Base-by-base conservation (phyloP, 2,329 filamentous ascomycete genomes). In the Penicillium sclerotigenum region DNA sequence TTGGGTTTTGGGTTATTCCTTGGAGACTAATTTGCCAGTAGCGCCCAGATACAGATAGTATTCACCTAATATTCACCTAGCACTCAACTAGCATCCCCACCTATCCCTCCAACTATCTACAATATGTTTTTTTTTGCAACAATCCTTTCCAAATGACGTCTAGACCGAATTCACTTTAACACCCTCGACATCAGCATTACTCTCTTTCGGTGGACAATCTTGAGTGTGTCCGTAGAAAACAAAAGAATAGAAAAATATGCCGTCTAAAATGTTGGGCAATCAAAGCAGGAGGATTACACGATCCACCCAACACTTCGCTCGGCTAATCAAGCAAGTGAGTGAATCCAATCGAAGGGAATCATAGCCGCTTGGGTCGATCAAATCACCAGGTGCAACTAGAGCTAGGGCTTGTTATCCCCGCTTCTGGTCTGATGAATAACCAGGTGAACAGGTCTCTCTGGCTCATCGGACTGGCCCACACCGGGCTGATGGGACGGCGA, bases 361-460 rank as follows among this genome's bases (percentile, higher is more conserved):
- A 24, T 22, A n/a, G 42, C 43, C 14, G 29, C 20, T 20, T 33
- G 14, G 9, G 13, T 33, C 14, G 3, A 13, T 46, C 43, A 22
- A 11, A 33, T 46, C 20, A 13, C 14, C 9, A 34, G 7, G 20
- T 24, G 18, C 14, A 48, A 22, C 13, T 29, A 49, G n/a, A 16
- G 6, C 36, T 42, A 22, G 1, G n/a, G 18, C 10, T 51, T 45
- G 10, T 20, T 10, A 6, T 51, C 29, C 29, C n/a, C 46, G 2
- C 28, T 22, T 18, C 10, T 14, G 5, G 22, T 34, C 36, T 60
- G 62, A 40, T 62, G 57, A 37, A 50, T 34, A n/a, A 71, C 42
- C 47, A 73, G 45, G 20, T 67, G 66, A 11, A 73, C 70, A 24
- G 71, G 71, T 48, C 72, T 62, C 11, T 66, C 70, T 2, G 72